A percentile compares a stretch with the other conserved stretches of the same genome.
Conservation (phyloP, 495 filamentous ascomycete genomes). For the Xylaria palmicola region DNA sequence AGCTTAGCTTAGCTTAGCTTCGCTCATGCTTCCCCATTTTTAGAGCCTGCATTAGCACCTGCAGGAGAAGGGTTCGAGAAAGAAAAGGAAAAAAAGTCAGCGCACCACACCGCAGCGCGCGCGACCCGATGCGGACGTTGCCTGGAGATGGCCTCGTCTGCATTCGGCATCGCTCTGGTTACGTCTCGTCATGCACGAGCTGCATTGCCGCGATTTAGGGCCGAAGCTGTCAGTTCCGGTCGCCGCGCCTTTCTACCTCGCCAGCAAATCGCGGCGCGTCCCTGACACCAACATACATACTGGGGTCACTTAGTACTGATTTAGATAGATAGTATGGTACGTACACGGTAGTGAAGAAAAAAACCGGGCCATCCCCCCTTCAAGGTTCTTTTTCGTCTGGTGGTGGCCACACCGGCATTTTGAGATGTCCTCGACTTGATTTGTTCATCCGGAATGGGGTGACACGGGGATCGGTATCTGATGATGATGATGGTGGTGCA, state of each 20-base stretch:
- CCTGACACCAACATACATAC: too few relatives aligned
- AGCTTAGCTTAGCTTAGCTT: not conserved
- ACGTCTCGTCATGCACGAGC: constrained; percentile 7
- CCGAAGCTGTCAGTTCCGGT: not conserved
- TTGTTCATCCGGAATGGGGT: not conserved
- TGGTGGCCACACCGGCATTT: not conserved
- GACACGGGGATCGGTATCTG: too few relatives aligned
- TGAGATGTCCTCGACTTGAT: not conserved
- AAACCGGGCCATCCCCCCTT: not conserved
- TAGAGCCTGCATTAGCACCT: constrained; percentile 47
- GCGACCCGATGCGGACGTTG: constrained; percentile 1
- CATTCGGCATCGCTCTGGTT: constrained; percentile 4
- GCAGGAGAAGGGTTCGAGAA: constrained; percentile 26
- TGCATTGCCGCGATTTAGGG: constrained; percentile 9
- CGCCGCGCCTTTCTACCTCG: too few relatives aligned
- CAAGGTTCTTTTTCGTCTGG: not conserved
- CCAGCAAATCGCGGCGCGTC: not conserved
- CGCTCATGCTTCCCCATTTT: constrained; percentile 21
- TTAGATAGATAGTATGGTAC: too few relatives aligned
- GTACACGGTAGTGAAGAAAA: too few relatives aligned
- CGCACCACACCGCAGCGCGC: not conserved
- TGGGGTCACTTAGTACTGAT: too few relatives aligned
- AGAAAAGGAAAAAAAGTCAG: too few relatives aligned
- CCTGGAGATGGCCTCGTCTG: not conserved
- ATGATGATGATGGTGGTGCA: not conserved